phyloP scores from a whole-genome alignment of 192 early-diverging fungal species.

The Pecoramyces ruminantium region DNA sequence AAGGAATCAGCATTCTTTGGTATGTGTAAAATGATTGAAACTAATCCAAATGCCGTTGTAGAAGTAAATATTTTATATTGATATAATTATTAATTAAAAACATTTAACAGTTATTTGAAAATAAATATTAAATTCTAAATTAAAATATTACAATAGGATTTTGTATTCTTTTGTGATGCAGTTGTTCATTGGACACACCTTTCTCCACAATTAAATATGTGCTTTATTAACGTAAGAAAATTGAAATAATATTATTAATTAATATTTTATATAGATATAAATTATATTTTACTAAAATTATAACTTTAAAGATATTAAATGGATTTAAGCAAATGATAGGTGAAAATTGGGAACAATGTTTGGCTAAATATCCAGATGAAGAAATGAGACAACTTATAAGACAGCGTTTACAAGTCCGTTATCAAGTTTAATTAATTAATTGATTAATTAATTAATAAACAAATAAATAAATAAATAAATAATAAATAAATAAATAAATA shows the following conservation, averaged over 20 bases:
- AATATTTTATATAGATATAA: neutral
- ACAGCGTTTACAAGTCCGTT: neutral
- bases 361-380: neutral
- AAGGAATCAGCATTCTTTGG: conserved; percentile 92
- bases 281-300: neutral
- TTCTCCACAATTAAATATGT: conserved; percentile 9
- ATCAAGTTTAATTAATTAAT: neutral
- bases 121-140: too few relatives aligned
- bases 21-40: conserved; percentile 77
- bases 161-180: conserved; percentile 65
- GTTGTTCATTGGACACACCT: conserved; percentile 22
- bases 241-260: too few relatives aligned
- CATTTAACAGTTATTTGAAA: too few relatives aligned
- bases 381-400: neutral
- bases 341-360: conserved; percentile 30
- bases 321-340: conserved; percentile 51
- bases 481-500: too few relatives aligned
- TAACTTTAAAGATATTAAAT: conserved; percentile 22
- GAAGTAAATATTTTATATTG: conserved; percentile 4
- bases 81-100: conserved; percentile 35
- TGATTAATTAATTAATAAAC: too few relatives aligned
- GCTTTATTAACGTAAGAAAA: conserved; percentile 7
- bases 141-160: conserved; percentile 29
- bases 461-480: too few relatives aligned
- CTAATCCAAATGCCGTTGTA: conserved; percentile 58